phyloP scores from a whole-genome alignment of 345 rosid species.

The Salix caprea region DNA sequence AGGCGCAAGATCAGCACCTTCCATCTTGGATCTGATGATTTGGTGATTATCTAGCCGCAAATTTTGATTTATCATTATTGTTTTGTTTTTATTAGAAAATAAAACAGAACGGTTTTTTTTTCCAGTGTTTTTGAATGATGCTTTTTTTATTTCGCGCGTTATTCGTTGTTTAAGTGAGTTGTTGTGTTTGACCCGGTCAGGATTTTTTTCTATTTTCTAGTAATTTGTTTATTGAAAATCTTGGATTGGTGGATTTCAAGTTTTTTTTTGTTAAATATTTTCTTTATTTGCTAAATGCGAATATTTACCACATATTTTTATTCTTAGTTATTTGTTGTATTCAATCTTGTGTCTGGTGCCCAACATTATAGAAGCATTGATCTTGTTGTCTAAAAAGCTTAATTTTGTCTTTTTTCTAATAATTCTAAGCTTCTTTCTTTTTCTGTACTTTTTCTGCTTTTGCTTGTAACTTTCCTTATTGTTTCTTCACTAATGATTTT shows the following conservation, averaged over 20 bases:
- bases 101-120: not conserved
- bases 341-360: slow-evolving; percentile 20
- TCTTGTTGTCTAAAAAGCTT: slow-evolving; percentile 51
- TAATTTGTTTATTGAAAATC: slow-evolving; percentile 32
- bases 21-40: slow-evolving; percentile 50
- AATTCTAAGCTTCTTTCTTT: slow-evolving; percentile 10
- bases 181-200: slow-evolving; percentile 17
- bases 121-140: not conserved
- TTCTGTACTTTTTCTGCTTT: slow-evolving; percentile 30
- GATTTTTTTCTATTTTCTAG: slow-evolving; percentile 15
- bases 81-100: not conserved
- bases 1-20: slow-evolving; percentile 33
- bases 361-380: slow-evolving; percentile 40
- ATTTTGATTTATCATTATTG: not conserved
- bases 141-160: slow-evolving; percentile 53
- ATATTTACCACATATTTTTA: slow-evolving; percentile 19
- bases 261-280: not conserved
- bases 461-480: slow-evolving; percentile 32
- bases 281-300: slow-evolving; percentile 23
- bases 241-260: slow-evolving; percentile 23
- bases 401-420: slow-evolving; percentile 62
- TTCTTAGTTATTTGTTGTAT: slow-evolving; percentile 30
- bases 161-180: slow-evolving; percentile 33
- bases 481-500: slow-evolving; percentile 20
- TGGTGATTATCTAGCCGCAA: slow-evolving; percentile 32